Base-by-base conservation (phyloP, 257 asterid species). In the Nemophila menziesii region DNA sequence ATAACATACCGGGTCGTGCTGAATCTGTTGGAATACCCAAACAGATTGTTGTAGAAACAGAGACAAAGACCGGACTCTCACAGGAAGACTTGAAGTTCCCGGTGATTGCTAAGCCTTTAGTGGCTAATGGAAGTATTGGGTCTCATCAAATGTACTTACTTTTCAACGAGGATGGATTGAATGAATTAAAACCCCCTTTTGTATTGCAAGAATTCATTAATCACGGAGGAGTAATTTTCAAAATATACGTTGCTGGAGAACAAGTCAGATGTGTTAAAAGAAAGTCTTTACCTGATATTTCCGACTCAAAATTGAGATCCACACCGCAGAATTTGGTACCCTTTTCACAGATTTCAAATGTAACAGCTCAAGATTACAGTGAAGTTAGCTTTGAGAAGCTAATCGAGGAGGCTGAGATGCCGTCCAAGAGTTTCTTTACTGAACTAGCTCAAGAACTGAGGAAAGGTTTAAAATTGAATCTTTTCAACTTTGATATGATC, bases 191-290 rank as follows among this genome's bases (percentile, higher is more conserved):
- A 1, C 60, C 74, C 5, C 79, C 96, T 0, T 51, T 81, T 38
- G 83, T 86, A 8, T 49, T 86, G 69, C 96, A 86, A 69, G 90
- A 81, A 62, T 78, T 86, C 46, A 79, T 81, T 54, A 86, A 79
- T 58, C 96, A 86, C 48, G 96, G 94, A 16, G 96, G 92, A 18
- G 81, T 86, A 29, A 58, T 86, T 48, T 86, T 78, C 74, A 86
- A 86, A 34, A 81, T 86, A 3, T 86, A 86, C 22, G 92, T 81
- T 27, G 90, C 82, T 16, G 96, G 94, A 2, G 15, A 51, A 46
- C 72, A 74, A 46, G 68, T 79, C 20, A 70, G 54, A 46, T 79
- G 86, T 46, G 94, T 78, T 46, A 82, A 76, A 63, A 68, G 94
- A 49, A 57, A 44, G 64, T 86, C 94, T 0, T 54, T 86, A 63